Conservation (phyloP, 441 rosid genomes). For the Raphanus hybrid region DNA sequence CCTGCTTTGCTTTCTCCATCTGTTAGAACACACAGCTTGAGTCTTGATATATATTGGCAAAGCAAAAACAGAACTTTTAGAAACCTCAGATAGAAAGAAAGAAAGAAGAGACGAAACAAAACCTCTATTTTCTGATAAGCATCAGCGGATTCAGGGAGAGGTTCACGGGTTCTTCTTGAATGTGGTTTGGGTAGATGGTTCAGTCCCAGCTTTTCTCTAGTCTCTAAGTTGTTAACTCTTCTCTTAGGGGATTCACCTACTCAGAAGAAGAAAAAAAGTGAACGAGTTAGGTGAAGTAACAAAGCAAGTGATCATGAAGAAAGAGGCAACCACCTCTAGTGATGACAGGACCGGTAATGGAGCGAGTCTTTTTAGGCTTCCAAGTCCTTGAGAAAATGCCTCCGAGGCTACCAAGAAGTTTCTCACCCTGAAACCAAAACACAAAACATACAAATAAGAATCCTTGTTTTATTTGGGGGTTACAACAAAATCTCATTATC, state of each 20-base stretch:
- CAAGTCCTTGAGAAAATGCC: constrained; percentile 87
- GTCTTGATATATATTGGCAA: not conserved
- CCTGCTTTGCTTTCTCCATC: constrained; percentile 85
- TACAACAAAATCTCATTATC: not conserved
- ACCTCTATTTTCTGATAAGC: constrained; percentile 75
- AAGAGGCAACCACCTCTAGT: constrained; percentile 68
- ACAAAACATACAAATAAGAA: constrained; percentile 11
- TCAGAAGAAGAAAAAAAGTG: not conserved
- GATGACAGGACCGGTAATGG: constrained; percentile 71
- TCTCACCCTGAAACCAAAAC: constrained; percentile 77
- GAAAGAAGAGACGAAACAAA: constrained; percentile 1
- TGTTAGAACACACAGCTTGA: constrained; percentile 40
- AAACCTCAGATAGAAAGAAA: not conserved
- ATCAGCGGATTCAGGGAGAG: constrained; percentile 51
- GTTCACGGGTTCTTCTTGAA: constrained; percentile 40
- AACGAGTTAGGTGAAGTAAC: constrained; percentile 4
- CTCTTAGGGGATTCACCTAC: constrained; percentile 56
- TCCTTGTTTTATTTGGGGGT: not conserved
- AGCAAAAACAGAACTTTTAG: not conserved
- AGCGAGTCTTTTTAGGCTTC: constrained; percentile 91
- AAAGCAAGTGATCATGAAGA: constrained; percentile 19
- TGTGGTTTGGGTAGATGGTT: constrained; percentile 47
- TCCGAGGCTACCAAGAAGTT: constrained; percentile 90
- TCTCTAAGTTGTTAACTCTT: constrained; percentile 53
- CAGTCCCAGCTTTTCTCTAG: constrained; percentile 69